Base-by-base conservation (phyloP, 805 yeast species). In the Yarrowia bubula region DNA sequence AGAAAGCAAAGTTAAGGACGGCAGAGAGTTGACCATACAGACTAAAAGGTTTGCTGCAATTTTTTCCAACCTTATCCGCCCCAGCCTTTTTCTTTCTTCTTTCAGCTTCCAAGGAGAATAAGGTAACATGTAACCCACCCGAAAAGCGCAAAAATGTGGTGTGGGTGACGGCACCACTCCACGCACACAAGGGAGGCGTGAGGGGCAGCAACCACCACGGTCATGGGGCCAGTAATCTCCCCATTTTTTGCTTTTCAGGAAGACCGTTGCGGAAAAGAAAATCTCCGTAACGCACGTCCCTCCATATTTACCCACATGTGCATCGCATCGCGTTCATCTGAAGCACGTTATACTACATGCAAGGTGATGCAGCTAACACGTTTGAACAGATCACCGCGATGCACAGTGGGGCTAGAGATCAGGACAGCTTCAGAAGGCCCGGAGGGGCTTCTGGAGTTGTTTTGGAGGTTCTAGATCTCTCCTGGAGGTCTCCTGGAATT, bases 331-430 rank as follows among this genome's bases (percentile, higher is more conserved):
- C 47, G 60, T 38, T 55, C 61, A 55, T 55, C 61, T 55, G 47
- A 55, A 55, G 61, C 61, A 55, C 47, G 61, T 55, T 55, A 55
- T 41, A 41, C 46, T 41, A 55, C 61, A 39, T 55, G 61, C 61
- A 55, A 55, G 61, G 61, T 55, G 47, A 55, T 55, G 61, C 61
- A 55, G 46, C 61, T 55, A 55, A 55, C 61, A 55, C 47, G 61
- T 55, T 55, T 39, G 61, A 55, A 15, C 38, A 55, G 61, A 55
- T 55, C 47, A 39, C 31, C 61, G 44, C 39, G 61, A 55, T 41
- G 61, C 61, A 41, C 46, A 55, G 61, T 55, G 61, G 61, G 61
- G 61, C 61, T 37, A 50, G 18, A n/a, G 57, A 14, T 9, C 32
- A 8, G n/a, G n/a, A n/a, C n/a, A n/a, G n/a, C n/a, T n/a, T n/a